Conservation (phyloP, 352 stramenopile species). For the Pythium biforme region DNA sequence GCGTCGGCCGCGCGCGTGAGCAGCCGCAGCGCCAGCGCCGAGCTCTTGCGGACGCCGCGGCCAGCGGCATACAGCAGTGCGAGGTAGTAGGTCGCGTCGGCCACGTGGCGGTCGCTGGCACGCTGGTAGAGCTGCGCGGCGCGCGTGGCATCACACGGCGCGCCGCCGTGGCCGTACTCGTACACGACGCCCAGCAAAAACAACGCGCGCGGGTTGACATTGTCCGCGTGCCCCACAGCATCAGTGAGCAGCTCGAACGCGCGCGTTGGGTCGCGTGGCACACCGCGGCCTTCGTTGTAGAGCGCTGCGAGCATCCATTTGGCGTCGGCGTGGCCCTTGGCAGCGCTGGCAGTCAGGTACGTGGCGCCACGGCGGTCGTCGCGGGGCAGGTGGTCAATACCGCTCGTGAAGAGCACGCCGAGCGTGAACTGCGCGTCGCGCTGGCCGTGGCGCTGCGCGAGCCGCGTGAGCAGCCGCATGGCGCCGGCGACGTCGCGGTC, state of each 20-base stretch:
- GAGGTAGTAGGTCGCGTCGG: constrained; percentile 56
- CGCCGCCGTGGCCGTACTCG: constrained; percentile 28
- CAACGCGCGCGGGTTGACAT: constrained; percentile 15
- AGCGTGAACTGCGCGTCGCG: constrained; percentile 30
- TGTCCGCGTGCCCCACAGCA: background rate
- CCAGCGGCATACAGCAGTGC: constrained; percentile 45
- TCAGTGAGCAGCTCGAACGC: constrained; percentile 20
- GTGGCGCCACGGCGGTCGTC: constrained; percentile 16
- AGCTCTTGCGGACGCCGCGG: constrained; percentile 43
- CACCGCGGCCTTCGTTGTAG: constrained; percentile 26
- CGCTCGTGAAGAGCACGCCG: constrained; percentile 21
- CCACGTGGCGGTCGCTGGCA: constrained; percentile 27
- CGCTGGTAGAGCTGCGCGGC: constrained; percentile 23
- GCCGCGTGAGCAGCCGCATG: constrained; percentile 21
- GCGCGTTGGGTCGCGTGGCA: constrained; percentile 2
- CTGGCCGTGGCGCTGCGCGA: constrained; percentile 17
- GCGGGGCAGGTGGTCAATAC: background rate
- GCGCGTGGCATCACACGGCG: constrained; percentile 4
- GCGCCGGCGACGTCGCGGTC: constrained; percentile 18
- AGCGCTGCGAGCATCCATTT: constrained; percentile 27
- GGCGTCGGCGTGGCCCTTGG: constrained; percentile 24
- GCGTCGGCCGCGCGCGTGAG: constrained; percentile 43
- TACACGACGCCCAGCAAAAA: constrained; percentile 29
- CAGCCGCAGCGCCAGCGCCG: constrained; percentile 27
- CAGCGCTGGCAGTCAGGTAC: constrained; percentile 24